These are phyloP conservation scores for Solioccasus polychromus DNA, from an alignment of 768 basidiomycete species.

Conservation along the genomic window DNA sequence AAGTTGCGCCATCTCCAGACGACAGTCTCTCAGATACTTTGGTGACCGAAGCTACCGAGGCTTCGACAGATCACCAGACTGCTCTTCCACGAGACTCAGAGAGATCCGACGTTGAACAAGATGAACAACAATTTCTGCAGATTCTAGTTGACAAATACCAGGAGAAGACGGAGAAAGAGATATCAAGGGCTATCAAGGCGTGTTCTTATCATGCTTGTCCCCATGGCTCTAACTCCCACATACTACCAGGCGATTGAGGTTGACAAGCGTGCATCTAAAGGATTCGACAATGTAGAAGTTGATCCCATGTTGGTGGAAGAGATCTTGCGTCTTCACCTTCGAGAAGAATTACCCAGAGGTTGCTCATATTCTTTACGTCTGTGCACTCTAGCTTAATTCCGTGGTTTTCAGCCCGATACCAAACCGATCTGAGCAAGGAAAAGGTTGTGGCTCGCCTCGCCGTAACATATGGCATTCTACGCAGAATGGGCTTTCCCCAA, in stretches of 20 bases:
- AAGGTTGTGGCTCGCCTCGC: constrained; percentile 70
- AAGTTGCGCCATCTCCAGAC: constrained; percentile 16
- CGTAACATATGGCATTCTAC: constrained; percentile 76
- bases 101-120: constrained; percentile 36
- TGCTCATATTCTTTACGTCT: background rate
- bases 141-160: constrained; percentile 76
- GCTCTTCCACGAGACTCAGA: constrained; percentile 15
- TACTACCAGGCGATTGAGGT: constrained; percentile 62
- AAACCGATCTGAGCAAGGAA: constrained; percentile 59
- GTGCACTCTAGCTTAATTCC: constrained; percentile 1
- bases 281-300: constrained; percentile 59
- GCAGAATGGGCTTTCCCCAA: constrained; percentile 74
- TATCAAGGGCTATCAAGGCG: constrained; percentile 70
- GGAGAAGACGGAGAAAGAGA: constrained; percentile 86
- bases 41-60: constrained; percentile 7
- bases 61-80: constrained; percentile 4
- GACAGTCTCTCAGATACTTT: constrained; percentile 6
- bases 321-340: constrained; percentile 52
- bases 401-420: constrained; percentile 7
- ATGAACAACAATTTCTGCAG: constrained; percentile 62
- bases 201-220: background rate
- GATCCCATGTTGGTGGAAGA: constrained; percentile 56
- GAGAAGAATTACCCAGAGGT: constrained; percentile 35
- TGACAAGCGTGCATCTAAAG: constrained; percentile 71
- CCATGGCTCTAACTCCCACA: constrained; percentile 1